phyloP scores from a whole-genome alignment of 1,284 basidiomycete species.

The Irpex lacteus region DNA sequence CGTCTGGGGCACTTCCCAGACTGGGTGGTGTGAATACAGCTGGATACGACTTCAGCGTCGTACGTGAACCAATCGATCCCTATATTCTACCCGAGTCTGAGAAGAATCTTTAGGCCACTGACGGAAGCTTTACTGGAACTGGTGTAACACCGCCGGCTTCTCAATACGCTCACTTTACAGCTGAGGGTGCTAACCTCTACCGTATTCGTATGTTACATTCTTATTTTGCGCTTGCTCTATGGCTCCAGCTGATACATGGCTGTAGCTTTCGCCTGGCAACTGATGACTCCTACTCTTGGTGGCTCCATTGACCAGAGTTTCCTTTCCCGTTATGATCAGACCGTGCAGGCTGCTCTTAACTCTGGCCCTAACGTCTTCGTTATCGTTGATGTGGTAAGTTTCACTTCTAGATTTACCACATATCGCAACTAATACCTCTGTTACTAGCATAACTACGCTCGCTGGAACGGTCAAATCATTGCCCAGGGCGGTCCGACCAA shows the following conservation, averaged over 20 bases:
- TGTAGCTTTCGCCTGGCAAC: constrained; percentile 44
- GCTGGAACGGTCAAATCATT: constrained; percentile 49
- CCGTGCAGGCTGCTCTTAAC: constrained; percentile 46
- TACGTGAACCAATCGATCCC: constrained; percentile 12
- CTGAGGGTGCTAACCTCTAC: constrained; percentile 46
- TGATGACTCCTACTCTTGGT: constrained; percentile 47
- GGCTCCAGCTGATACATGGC: not conserved
- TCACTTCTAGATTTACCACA: not conserved
- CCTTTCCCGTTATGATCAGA: constrained; percentile 44
- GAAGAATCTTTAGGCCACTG: constrained; percentile 27
- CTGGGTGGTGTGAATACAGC: constrained; percentile 43
- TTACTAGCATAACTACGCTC: constrained; percentile 48
- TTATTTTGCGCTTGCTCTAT: not conserved
- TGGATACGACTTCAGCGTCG: constrained; percentile 34
- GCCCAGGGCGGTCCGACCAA: constrained; percentile 54
- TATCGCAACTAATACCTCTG: not conserved
- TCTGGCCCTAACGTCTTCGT: constrained; percentile 42
- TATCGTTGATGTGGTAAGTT: constrained; percentile 45
- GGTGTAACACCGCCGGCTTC: constrained; percentile 34
- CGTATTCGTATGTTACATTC: constrained; percentile 35
- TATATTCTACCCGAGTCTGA: not conserved
- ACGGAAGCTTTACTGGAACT: constrained; percentile 42
- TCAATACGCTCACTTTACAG: constrained; percentile 45
- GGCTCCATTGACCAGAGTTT: constrained; percentile 44
- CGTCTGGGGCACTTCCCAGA: constrained; percentile 28